Evolutionary conservation across 75 land plant genomes (phyloP).

Genomic region (Picea glauca): DNA sequence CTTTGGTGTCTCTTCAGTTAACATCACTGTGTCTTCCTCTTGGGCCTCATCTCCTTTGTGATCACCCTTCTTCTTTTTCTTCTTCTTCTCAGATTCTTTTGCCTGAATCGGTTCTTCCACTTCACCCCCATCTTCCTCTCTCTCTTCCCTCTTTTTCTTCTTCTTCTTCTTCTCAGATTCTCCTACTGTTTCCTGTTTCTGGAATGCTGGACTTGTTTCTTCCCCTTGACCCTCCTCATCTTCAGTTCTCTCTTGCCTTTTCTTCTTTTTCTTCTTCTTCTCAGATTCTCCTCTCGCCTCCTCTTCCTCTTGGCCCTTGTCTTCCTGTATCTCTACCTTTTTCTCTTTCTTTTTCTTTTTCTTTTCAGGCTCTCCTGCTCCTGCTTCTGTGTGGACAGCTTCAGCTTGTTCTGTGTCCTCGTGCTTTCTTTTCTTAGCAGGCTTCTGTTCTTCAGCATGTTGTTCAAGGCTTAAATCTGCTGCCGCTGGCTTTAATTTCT

Average conservation of each 20-base stretch:
- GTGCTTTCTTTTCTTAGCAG: slow-evolving; percentile 27
- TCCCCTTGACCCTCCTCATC: slow-evolving; percentile 10
- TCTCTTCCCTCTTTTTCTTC: slow-evolving; percentile 20
- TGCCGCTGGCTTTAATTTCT: slow-evolving; percentile 3
- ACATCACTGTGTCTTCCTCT: slow-evolving; percentile 24
- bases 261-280: slow-evolving; percentile 26
- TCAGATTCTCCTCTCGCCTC: slow-evolving; percentile 16
- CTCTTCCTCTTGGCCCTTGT: slow-evolving; percentile 10
- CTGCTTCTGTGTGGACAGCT: neutral
- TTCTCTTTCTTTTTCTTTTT: slow-evolving; percentile 22
- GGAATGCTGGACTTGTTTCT: slow-evolving; percentile 2
- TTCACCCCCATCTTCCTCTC: slow-evolving; percentile 5
- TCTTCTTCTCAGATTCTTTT: slow-evolving; percentile 8
- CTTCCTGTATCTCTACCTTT: slow-evolving; percentile 36
- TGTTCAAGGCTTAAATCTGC: neutral
- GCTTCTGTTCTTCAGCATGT: slow-evolving; percentile 8
- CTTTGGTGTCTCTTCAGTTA: slow-evolving; percentile 20
- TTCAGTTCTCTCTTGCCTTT: slow-evolving; percentile 15
- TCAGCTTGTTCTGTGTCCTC: slow-evolving; percentile 14
- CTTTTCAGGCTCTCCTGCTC: slow-evolving; percentile 10
- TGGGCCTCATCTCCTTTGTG: slow-evolving; percentile 18
- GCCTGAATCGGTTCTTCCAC: slow-evolving; percentile 28
- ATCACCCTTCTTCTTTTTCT: slow-evolving; percentile 11
- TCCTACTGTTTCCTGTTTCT: slow-evolving; percentile 5
- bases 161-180: slow-evolving; percentile 28